Percentiles rank a stretch among this genome's conserved stretches.
Evolutionary conservation across 495 filamentous ascomycete species (phyloP).

Genomic region (Xylaria curta): DNA sequence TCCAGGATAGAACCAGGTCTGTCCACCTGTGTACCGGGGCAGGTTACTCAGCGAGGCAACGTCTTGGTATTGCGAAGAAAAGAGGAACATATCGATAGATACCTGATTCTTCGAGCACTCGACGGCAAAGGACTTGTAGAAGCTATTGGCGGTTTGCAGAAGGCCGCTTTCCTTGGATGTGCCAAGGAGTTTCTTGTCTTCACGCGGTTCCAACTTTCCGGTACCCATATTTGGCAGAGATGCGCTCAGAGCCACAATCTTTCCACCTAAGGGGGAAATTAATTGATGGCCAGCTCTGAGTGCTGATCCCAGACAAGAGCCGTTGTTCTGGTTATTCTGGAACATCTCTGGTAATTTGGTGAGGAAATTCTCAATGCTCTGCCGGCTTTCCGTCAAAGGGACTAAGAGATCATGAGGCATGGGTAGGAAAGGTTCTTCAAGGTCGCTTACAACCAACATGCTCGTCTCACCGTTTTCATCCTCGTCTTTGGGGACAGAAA

Average conservation of each 20-base stretch:
- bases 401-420: conserved; percentile 93
- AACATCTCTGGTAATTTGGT: conserved; percentile 95
- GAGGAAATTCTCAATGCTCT: conserved; percentile 90
- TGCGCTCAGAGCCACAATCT: conserved; percentile 88
- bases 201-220: conserved; percentile 90
- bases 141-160: conserved; percentile 89
- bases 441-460: conserved; percentile 94
- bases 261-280: conserved; percentile 90
- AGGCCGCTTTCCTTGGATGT: conserved; percentile 89
- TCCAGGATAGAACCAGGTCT: conserved; percentile 98
- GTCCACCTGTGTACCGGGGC: conserved; percentile 93
- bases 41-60: conserved; percentile 94
- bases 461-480: conserved; percentile 80
- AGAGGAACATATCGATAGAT: conserved; percentile 99
- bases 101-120: conserved; percentile 99
- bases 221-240: conserved; percentile 89
- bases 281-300: conserved; percentile 93
- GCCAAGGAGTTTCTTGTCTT: conserved; percentile 95
- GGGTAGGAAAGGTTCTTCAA: conserved; percentile 94
- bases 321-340: conserved; percentile 84
- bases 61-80: conserved; percentile 96
- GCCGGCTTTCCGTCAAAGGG: conserved; percentile 84
- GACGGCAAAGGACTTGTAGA: conserved; percentile 99
- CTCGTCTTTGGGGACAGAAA: conserved; percentile 86
- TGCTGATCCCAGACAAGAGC: conserved; percentile 91